Evolutionary conservation across 1,284 basidiomycete species (phyloP), one percentile per base, ranked within the genome.

Genomic region (Fomitopsis betulina): DNA sequence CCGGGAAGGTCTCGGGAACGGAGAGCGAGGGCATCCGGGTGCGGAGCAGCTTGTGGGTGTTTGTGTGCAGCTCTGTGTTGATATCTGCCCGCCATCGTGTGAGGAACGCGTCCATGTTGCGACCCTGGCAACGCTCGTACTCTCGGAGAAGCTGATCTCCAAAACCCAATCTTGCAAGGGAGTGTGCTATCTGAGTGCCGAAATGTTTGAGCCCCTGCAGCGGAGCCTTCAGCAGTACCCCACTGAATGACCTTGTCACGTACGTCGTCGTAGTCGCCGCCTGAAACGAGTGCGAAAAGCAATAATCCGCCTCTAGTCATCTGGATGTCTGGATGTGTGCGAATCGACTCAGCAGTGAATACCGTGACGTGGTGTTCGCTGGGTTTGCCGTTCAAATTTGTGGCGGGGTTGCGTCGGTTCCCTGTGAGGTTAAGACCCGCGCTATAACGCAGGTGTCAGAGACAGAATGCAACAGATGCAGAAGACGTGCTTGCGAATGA

Each of bases 201-300:
- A 74, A 63, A 25, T 67, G 67, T n/a, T 64, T 61, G 2, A 77
- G 63, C 13, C 77, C 76, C 75, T 78, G 58, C n/a, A 32, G 5
- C 9, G 12, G 25, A 47, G 7, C 23, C 3, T 10, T 12, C 4
- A 12, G 9, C 32, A 30, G n/a, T 51, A 47, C 13, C 25, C n/a
- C 23, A 21, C 47, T 17, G 33, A 13, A 32, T 62, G 54, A 27
- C 65, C 58, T 30, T 21, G 55, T 30, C 3, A 61, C 68, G 32
- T 30, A 79, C 82, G 7, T 75, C 73, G 53, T 80, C 76, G 64
- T 90, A 91, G 68, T 92, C 89, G 0, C 85, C 87, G 13, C 88
- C 87, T 7, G 77, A 73, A 33, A 89, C 69, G 1, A 91, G 68
- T 0, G 84, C 89, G 55, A 89, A 78, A 5, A 91, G 72, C 21